These are phyloP conservation scores for Tulasnella calospora DNA, from an alignment of 768 basidiomycete species.

Conservation along the genomic window DNA sequence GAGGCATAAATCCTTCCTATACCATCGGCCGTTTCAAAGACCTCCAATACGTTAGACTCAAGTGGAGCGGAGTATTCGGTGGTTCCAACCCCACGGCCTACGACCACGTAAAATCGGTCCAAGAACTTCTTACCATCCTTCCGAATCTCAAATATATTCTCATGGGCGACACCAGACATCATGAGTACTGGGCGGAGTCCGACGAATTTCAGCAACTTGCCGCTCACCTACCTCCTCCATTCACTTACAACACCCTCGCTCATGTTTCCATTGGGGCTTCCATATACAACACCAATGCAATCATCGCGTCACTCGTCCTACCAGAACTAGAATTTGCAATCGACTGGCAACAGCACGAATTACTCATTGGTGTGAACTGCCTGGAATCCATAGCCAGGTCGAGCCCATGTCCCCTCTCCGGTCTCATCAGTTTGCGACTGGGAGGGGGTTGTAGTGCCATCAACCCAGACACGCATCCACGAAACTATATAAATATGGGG, in stretches of 20 bases:
- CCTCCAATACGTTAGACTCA: background rate
- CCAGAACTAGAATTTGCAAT: background rate
- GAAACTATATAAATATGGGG: background rate
- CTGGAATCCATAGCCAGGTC: background rate
- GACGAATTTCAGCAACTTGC: background rate
- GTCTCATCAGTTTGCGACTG: background rate
- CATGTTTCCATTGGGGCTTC: background rate
- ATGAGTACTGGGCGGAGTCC: background rate
- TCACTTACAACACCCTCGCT: background rate
- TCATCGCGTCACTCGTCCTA: background rate
- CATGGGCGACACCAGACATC: background rate
- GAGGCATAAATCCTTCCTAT: background rate
- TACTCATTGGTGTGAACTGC: background rate
- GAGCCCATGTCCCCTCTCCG: background rate
- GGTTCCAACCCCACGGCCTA: constrained; percentile 42
- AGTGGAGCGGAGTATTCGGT: background rate
- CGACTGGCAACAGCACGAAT: background rate
- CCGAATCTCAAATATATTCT: constrained; percentile 34
- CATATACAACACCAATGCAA: background rate
- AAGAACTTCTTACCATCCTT: constrained; percentile 56
- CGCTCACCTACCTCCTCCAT: background rate
- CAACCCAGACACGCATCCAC: background rate
- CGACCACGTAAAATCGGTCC: constrained; percentile 65
- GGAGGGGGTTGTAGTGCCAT: background rate
- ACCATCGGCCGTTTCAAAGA: background rate